Evolutionary conservation across 495 filamentous ascomycete genomes (phyloP).

Genomic region (Penicillium coprophilum): DNA sequence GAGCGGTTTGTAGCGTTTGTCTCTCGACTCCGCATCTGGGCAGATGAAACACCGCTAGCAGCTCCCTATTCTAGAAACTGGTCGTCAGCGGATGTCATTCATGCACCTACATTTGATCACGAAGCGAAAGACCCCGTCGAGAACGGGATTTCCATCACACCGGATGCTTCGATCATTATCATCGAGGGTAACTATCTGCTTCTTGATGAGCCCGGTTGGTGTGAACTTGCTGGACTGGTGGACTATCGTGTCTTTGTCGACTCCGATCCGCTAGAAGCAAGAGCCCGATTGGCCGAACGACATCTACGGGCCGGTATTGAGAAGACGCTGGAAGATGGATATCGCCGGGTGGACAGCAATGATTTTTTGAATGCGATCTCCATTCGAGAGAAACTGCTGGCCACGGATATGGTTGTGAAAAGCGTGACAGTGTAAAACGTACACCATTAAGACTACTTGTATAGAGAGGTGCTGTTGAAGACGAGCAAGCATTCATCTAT

Average conservation of each 20-base stretch:
- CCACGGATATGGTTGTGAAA: slow-evolving; percentile 32
- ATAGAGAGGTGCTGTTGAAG: neutral
- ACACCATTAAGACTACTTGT: neutral
- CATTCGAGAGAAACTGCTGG: slow-evolving; percentile 29
- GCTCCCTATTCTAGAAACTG: slow-evolving; percentile 3
- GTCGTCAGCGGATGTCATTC: slow-evolving; percentile 18
- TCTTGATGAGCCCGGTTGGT: slow-evolving; percentile 34
- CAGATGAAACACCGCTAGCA: slow-evolving; percentile 24
- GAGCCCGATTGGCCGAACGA: slow-evolving; percentile 35
- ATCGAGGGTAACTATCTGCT: slow-evolving; percentile 43
- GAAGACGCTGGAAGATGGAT: slow-evolving; percentile 39
- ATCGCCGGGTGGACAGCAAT: slow-evolving; percentile 40
- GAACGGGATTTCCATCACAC: slow-evolving; percentile 34
- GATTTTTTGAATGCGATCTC: slow-evolving; percentile 41
- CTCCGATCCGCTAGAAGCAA: slow-evolving; percentile 33
- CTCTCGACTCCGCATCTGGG: slow-evolving; percentile 22
- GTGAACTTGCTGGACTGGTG: slow-evolving; percentile 25
- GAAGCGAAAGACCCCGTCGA: slow-evolving; percentile 42
- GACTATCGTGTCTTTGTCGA: slow-evolving; percentile 43
- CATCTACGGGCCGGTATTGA: slow-evolving; percentile 44
- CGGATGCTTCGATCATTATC: slow-evolving; percentile 34
- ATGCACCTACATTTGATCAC: slow-evolving; percentile 42
- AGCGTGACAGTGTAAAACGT: slow-evolving; percentile 18
- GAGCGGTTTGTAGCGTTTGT: slow-evolving; percentile 31
- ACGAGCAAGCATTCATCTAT: neutral